Base-by-base conservation (phyloP, 306 rosid species). In the Malus fusca region DNA sequence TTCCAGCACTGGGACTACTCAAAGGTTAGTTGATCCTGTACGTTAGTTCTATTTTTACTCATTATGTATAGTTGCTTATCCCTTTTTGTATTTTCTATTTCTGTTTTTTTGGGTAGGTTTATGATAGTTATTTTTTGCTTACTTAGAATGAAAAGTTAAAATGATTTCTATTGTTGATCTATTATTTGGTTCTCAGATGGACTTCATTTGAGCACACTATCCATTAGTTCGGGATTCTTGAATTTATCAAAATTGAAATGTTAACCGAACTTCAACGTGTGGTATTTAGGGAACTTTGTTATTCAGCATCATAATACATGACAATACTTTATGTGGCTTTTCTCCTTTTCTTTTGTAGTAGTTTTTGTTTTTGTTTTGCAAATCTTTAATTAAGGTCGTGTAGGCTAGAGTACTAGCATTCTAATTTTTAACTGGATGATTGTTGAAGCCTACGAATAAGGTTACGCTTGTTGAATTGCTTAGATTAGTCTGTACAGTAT, bases 11-110 rank as follows among this genome's bases (percentile, higher is more conserved):
- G 88, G 88, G 66, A 72, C 55, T 35, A 51, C 75, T 35, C 89
- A 81, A 79, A 88, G 91, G 91, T 88, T 76, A 73, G 87, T 63
- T 61, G 22, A 58, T 71, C 60, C 26, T 28, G 22, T 22, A 40
- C 15, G 15, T 28, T 64, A 17, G 14, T 71, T 53, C 3, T 48
- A 21, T 42, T 30, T 62, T 61, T 23, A 4, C 3, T 22, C 35
- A 21, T 43, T n/a, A 4, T 13, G 13, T 33, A 21, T 19, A 61
- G 60, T 26, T 25, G 28, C 30, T 26, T 13, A 26, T 61, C 35
- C 18, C 6, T 37, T 62, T 62, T 35, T 60, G 51, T 56, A 1
- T 5, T 48, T 48, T 15, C 0, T 15, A 1, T 48, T 5, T 17
- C 8, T 15, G 18, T 21, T 80, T 70, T 58, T 35, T 37, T 52